phyloP scores from a whole-genome alignment of 345 rosid species.

The Pistacia atlantica region DNA sequence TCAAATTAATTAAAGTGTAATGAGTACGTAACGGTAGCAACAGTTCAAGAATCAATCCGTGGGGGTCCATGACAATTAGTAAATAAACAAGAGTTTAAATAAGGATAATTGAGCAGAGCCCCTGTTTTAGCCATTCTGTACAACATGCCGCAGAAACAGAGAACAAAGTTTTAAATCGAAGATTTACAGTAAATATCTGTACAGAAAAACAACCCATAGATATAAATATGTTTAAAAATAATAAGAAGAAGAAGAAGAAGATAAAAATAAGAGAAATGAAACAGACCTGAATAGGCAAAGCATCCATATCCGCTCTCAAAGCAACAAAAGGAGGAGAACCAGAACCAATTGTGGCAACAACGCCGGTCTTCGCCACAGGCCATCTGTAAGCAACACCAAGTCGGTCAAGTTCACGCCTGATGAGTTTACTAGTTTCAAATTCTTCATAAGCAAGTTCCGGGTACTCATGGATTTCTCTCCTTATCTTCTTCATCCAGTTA shows the following conservation, averaged over 20 bases:
- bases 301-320: constrained; percentile 76
- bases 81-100: neutral
- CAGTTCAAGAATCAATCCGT: neutral
- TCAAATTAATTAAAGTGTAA: too few relatives aligned
- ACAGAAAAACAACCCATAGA: too few relatives aligned
- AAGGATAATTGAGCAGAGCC: neutral
- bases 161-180: neutral
- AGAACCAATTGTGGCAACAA: constrained; percentile 58
- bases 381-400: constrained; percentile 54
- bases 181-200: neutral
- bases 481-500: constrained; percentile 43
- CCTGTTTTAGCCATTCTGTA: neutral
- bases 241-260: too few relatives aligned
- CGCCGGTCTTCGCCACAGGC: constrained; percentile 64
- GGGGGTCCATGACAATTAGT: constrained; percentile 3
- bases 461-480: constrained; percentile 59
- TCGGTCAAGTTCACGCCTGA: constrained; percentile 53
- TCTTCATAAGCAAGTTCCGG: constrained; percentile 70
- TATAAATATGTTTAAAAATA: too few relatives aligned
- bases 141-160: neutral
- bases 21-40: neutral
- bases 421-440: constrained; percentile 51
- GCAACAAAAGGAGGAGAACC: constrained; percentile 63
- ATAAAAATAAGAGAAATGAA: neutral
- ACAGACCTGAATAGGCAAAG: constrained; percentile 65